phyloP scores from a whole-genome alignment of 2,329 filamentous ascomycete species.

The Arthrobotrys iridis region DNA sequence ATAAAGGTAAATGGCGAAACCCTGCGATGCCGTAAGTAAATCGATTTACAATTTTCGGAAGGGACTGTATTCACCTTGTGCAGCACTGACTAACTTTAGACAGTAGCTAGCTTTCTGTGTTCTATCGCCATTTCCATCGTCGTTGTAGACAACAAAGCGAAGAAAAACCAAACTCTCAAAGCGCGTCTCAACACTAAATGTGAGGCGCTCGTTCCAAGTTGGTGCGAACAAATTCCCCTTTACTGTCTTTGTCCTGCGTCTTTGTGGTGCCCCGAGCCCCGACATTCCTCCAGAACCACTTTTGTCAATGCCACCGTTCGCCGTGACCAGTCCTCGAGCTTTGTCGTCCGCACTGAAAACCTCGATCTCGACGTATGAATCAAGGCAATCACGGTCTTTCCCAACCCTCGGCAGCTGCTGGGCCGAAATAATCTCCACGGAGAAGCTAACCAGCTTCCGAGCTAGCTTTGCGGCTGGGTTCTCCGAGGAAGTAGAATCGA shows the following conservation, averaged over 20 bases:
- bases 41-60: background rate
- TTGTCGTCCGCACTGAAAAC: conserved; percentile 95
- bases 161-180: conserved; percentile 94
- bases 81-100: conserved; percentile 86
- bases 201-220: conserved; percentile 80
- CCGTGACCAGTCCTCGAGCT: conserved; percentile 75
- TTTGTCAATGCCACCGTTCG: conserved; percentile 72
- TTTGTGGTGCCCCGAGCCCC: conserved; percentile 76
- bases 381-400: conserved; percentile 71
- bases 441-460: conserved; percentile 84
- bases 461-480: conserved; percentile 70
- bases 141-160: conserved; percentile 89
- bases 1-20: conserved; percentile 89
- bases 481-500: conserved; percentile 64
- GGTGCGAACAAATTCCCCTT: conserved; percentile 94
- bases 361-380: conserved; percentile 94
- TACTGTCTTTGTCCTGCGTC: conserved; percentile 81
- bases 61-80: conserved; percentile 68
- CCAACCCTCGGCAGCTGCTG: conserved; percentile 82
- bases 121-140: conserved; percentile 75
- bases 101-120: conserved; percentile 85
- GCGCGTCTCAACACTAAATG: conserved; percentile 87
- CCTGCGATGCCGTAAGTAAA: conserved; percentile 60
- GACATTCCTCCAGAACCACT: conserved; percentile 69
- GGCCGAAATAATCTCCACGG: conserved; percentile 88